These are phyloP conservation scores for Phytopythium aichiense DNA, from an alignment of 352 stramenopile genomes.

Conservation along the genomic window DNA sequence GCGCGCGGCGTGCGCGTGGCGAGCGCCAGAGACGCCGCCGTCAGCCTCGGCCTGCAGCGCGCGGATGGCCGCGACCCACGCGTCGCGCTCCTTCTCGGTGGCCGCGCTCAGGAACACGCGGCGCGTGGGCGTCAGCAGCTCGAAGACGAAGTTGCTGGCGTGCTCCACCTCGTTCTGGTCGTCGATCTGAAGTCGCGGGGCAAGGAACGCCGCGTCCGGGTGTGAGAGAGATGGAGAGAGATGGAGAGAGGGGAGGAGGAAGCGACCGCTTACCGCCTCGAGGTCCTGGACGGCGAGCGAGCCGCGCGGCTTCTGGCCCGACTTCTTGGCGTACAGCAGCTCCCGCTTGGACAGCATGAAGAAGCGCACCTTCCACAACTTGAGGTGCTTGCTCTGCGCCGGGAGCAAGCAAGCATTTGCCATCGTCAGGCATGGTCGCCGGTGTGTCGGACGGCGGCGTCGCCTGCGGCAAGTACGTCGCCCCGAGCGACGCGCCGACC, in stretches of 20 bases:
- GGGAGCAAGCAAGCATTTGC: too few relatives aligned
- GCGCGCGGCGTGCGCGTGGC: slow-evolving; percentile 7
- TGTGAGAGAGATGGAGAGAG: neutral
- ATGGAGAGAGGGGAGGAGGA: neutral
- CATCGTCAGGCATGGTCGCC: neutral
- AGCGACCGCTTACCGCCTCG: slow-evolving; percentile 49
- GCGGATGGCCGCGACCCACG: slow-evolving; percentile 59
- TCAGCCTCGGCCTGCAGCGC: slow-evolving; percentile 25
- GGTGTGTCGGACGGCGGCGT: neutral
- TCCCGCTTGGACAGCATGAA: slow-evolving; percentile 78
- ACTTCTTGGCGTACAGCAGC: slow-evolving; percentile 79
- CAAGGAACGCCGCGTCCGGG: neutral
- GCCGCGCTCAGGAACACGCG: slow-evolving; percentile 67
- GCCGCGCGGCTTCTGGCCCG: slow-evolving; percentile 65
- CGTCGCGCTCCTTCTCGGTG: slow-evolving; percentile 67
- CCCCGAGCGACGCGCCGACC: neutral
- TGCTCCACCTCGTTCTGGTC: slow-evolving; percentile 81
- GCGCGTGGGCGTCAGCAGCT: slow-evolving; percentile 44
- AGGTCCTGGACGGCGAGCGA: slow-evolving; percentile 41
- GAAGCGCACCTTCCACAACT: slow-evolving; percentile 86
- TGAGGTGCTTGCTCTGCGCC: slow-evolving; percentile 74
- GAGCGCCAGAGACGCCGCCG: slow-evolving; percentile 3
- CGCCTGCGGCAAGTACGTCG: neutral
- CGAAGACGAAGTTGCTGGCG: slow-evolving; percentile 73
- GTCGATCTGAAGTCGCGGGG: slow-evolving; percentile 42